Base-by-base conservation (phyloP, 179 eudicot species). In the Carnegiea gigantea region DNA sequence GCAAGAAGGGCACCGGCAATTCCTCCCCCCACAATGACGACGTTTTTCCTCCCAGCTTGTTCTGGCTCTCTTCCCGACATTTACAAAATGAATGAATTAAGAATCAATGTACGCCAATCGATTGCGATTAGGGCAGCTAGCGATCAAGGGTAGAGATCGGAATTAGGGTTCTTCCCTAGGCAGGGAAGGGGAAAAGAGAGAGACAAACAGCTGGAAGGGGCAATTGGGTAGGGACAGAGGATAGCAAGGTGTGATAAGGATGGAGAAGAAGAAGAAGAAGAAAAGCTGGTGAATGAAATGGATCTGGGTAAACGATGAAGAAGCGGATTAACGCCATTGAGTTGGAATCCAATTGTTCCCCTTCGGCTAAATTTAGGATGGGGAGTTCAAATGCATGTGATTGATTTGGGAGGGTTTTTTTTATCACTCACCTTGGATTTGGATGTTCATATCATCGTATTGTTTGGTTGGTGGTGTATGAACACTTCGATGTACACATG, bases 11-110 rank as follows among this genome's bases (percentile, higher is more conserved):
- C 87, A 5, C 97, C 97, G 9, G 88, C 93, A 36, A 91, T 85
- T 43, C 97, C 97, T 38, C 97, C 97, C 49, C 95, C 97, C 2
- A 91, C 79, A 17, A 92, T 86, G 76, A 91, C 97, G 81, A 92
- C 93, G 9, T 87, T 80, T 84, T 88, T 92, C 78, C 78, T 81
- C 13, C 54, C 67, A 28, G 57, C 57, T 51, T 51, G 57, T 51
- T 70, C 9, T 18, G 43, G 3, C 73, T 36, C 44, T 18, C 72
- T 71, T 70, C 46, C 73, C 23, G 71, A 38, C 82, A 74, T 80
- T 73, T 59, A 70, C 73, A 70, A 17, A 33, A 33, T 30, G 73
- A 30, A 30, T 17, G 18, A 13, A 51, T 51, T 51, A 51, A 40
- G 38, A 65, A 15, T 23, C 30, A 28, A 33, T 2, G 36, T 33